Percentiles rank a stretch among this genome's conserved stretches.
phyloP scores from a whole-genome alignment of 805 yeast species.

The Starmerella stellata region DNA sequence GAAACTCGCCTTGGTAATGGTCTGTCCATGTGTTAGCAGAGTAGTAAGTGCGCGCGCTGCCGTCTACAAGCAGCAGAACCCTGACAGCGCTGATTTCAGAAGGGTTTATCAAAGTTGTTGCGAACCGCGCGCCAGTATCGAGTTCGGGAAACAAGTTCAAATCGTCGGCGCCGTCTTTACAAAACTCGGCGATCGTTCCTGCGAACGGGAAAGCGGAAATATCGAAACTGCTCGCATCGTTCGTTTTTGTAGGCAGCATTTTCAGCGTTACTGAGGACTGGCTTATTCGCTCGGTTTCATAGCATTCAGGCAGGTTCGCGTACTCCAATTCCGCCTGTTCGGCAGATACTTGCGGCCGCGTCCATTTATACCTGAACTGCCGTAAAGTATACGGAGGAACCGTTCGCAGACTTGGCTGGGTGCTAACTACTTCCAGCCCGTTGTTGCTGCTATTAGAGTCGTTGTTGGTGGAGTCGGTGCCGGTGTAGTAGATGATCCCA shows the following conservation, averaged over 20 bases:
- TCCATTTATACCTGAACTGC: background rate
- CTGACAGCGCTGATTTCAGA: background rate
- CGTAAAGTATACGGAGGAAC: background rate
- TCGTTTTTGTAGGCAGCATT: background rate
- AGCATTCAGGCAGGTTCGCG: slow-evolving; percentile 5
- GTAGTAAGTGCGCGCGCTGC: slow-evolving; percentile 8
- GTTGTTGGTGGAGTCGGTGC: background rate
- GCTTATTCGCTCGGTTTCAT: slow-evolving; percentile 2
- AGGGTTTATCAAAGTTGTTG: background rate
- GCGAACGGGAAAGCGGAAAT: slow-evolving; percentile 1
- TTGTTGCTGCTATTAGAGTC: background rate
- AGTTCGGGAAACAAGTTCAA: slow-evolving; percentile 6
- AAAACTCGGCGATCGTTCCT: background rate
- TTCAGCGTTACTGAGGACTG: background rate
- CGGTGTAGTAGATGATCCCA: slow-evolving; percentile 1
- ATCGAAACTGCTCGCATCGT: slow-evolving; percentile 3
- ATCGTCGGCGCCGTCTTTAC: slow-evolving; percentile 9
- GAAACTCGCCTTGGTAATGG: slow-evolving; percentile 7
- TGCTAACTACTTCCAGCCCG: background rate
- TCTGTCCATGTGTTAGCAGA: slow-evolving; percentile 3
- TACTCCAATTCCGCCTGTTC: slow-evolving; percentile 3
- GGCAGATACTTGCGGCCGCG: background rate
- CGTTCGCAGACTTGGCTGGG: background rate
- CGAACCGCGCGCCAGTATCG: slow-evolving; percentile 5
- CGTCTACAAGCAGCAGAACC: slow-evolving; percentile 4